Conservation (phyloP, 2,329 filamentous ascomycete genomes). For the Penicillium sp. region DNA sequence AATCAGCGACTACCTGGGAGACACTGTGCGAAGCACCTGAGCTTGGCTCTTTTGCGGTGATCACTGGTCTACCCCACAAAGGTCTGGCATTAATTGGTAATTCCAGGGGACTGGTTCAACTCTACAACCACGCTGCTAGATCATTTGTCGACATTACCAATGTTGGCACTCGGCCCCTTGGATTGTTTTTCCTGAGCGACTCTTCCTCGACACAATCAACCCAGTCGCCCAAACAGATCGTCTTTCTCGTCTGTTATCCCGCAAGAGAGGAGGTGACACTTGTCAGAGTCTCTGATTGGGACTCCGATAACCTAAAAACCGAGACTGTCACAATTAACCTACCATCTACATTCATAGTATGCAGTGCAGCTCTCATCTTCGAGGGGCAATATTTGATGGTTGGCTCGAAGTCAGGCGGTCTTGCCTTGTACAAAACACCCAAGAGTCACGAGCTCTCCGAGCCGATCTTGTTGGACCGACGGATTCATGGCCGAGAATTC, state of each 20-base stretch:
- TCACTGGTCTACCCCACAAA: slow-evolving; percentile 30
- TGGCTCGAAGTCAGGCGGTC: slow-evolving; percentile 58
- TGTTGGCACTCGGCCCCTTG: slow-evolving; percentile 30
- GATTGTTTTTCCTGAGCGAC: slow-evolving; percentile 25
- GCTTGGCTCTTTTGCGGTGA: slow-evolving; percentile 31
- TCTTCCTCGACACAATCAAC: slow-evolving; percentile 6
- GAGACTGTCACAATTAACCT: slow-evolving; percentile 28
- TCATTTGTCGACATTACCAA: slow-evolving; percentile 29
- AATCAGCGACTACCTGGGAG: slow-evolving; percentile 28
- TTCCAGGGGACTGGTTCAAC: slow-evolving; percentile 32
- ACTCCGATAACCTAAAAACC: slow-evolving; percentile 41
- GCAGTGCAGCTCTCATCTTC: slow-evolving; percentile 47
- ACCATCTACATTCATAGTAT: slow-evolving; percentile 53
- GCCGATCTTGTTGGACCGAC: slow-evolving; percentile 25
- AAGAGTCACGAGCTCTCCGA: slow-evolving; percentile 18
- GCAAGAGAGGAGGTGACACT: slow-evolving; percentile 31
- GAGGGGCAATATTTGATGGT: slow-evolving; percentile 45
- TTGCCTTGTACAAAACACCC: slow-evolving; percentile 50
- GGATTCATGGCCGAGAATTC: slow-evolving; percentile 58
- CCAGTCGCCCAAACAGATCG: slow-evolving; percentile 13
- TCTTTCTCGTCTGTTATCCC: slow-evolving; percentile 31
- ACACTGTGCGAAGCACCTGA: slow-evolving; percentile 31
- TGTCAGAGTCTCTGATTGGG: slow-evolving; percentile 23
- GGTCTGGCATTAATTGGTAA: slow-evolving; percentile 39
- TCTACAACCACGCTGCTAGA: slow-evolving; percentile 37